Evolutionary conservation across 345 rosid genomes (phyloP).

Genomic region (Linum usitatissimum): DNA sequence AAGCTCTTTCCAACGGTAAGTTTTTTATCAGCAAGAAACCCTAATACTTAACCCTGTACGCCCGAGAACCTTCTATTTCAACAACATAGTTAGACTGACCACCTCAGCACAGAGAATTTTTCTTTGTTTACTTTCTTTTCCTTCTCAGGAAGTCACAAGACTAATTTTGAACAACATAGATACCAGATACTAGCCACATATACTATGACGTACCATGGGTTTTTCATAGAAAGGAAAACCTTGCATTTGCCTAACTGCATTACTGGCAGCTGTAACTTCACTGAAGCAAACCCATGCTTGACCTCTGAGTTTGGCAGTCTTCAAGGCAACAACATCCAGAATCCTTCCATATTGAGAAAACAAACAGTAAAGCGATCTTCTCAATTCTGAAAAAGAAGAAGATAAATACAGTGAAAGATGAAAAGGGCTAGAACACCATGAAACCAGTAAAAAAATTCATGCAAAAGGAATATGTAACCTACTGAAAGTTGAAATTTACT

Average conservation of each 20-base stretch:
- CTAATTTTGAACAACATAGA: too few species aligned
- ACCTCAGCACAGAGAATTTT: too few species aligned
- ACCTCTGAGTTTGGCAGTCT: constrained; percentile 89
- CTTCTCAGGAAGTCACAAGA: neutral
- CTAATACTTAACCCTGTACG: neutral
- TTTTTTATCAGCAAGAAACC: neutral
- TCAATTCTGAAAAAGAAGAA: constrained; percentile 54
- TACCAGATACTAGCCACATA: neutral
- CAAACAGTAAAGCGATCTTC: constrained; percentile 82
- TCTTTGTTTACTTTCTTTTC: neutral
- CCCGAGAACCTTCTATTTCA: neutral
- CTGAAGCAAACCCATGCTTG: constrained; percentile 96
- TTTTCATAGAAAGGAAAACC: constrained; percentile 93
- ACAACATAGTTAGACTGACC: neutral
- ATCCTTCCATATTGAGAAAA: constrained; percentile 97
- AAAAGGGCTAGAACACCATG: neutral
- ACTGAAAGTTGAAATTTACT: too few species aligned
- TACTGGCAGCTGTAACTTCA: constrained; percentile 88
- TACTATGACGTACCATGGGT: constrained; percentile 62
- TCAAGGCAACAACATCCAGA: constrained; percentile 93
- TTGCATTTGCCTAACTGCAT: constrained; percentile 94
- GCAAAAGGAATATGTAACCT: too few species aligned
- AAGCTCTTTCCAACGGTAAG: neutral
- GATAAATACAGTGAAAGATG: neutral
- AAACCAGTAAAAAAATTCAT: too few species aligned